Evolutionary conservation across 257 asterid species (phyloP).

Genomic region (Nemophila menziesii): DNA sequence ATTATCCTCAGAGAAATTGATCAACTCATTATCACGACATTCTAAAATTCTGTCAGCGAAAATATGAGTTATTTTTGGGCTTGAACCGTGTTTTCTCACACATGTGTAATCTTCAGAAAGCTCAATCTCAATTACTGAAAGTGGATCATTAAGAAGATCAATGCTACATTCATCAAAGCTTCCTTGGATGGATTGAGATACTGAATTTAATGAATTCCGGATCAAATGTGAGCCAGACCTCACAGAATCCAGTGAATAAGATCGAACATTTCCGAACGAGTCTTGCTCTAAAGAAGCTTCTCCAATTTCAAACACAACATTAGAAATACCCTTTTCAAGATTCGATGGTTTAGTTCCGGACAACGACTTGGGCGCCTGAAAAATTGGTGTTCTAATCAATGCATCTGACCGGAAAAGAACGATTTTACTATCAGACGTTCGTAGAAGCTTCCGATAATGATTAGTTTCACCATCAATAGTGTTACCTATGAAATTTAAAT

Average conservation of each 20-base stretch:
- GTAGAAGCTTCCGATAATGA: conserved; percentile 24
- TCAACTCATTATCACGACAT: conserved; percentile 38
- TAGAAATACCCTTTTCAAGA: conserved; percentile 33
- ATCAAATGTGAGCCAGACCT: conserved; percentile 29
- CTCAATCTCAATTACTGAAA: conserved; percentile 79
- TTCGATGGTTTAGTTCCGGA: conserved; percentile 21
- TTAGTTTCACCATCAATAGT: conserved; percentile 49
- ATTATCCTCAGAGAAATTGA: conserved; percentile 22
- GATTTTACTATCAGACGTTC: conserved; percentile 41
- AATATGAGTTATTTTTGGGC: conserved; percentile 82
- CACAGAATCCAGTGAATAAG: conserved; percentile 65
- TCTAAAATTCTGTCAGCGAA: conserved; percentile 83
- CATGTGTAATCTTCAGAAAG: conserved; percentile 94
- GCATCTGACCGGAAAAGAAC: conserved; percentile 50
- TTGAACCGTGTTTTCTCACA: conserved; percentile 70
- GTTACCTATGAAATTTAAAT: too few species aligned
- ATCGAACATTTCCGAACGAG: conserved; percentile 23
- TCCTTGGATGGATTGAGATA: too few species aligned
- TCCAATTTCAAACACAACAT: conserved; percentile 61
- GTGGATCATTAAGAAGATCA: too few species aligned
- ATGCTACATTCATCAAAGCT: too few species aligned
- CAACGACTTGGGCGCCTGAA: conserved; percentile 46
- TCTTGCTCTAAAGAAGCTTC: conserved; percentile 29
- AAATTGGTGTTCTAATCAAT: conserved; percentile 32
- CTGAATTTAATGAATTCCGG: conserved; percentile 26